Conservation (phyloP, 2,329 filamentous ascomycete genomes). For the Seiridium cupressi region DNA sequence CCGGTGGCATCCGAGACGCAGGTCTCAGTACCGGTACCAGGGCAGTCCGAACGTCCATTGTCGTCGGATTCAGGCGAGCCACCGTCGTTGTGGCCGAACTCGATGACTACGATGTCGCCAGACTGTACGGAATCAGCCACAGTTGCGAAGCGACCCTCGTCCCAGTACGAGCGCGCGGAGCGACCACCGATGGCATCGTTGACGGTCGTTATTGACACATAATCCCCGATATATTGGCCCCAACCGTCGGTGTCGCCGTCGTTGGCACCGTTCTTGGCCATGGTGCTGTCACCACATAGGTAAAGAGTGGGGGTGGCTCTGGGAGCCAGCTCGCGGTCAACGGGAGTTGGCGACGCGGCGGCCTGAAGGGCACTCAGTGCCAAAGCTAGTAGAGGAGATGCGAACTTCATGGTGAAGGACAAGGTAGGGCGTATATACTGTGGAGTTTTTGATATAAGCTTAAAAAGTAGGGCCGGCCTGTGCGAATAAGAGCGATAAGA, state of each 20-base stretch:
- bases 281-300: constrained; percentile 54
- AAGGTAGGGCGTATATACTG: background rate
- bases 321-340: constrained; percentile 10
- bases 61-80: constrained; percentile 50
- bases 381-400: background rate
- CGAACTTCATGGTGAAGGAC: background rate
- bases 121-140: constrained; percentile 47
- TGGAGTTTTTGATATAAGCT: background rate
- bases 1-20: constrained; percentile 38
- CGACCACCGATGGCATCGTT: constrained; percentile 64
- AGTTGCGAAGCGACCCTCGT: constrained; percentile 58
- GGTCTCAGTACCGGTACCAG: constrained; percentile 48
- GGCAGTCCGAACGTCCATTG: constrained; percentile 60
- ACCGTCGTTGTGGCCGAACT: constrained; percentile 72
- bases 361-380: background rate
- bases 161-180: constrained; percentile 59
- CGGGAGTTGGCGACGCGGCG: background rate
- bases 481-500: background rate
- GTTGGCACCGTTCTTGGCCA: constrained; percentile 41
- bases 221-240: constrained; percentile 56
- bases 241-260: constrained; percentile 46
- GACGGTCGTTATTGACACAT: constrained; percentile 43
- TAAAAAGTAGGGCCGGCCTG: background rate
- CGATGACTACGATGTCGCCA: constrained; percentile 65
- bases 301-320: constrained; percentile 39